Percentiles rank a stretch among this genome's conserved stretches.
These are phyloP conservation scores for Cryptosporidium muris DNA, from an alignment of 169 alveolate genomes.

Conservation along the genomic window DNA sequence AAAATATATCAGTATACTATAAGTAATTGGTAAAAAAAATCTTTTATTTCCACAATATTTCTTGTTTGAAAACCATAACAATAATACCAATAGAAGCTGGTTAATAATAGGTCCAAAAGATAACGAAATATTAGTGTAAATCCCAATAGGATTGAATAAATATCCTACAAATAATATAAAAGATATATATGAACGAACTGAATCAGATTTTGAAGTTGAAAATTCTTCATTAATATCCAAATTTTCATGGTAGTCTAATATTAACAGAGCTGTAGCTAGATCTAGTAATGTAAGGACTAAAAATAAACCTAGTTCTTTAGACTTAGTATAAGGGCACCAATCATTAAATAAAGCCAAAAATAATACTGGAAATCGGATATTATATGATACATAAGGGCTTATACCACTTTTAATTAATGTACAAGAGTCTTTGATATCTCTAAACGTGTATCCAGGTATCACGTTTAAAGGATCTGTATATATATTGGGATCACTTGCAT, in stretches of 20 bases:
- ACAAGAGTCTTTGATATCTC: conserved; percentile 35
- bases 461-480: too few relatives aligned
- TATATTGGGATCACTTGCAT: too few relatives aligned
- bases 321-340: neutral
- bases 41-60: neutral
- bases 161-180: conserved; percentile 1
- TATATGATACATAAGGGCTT: neutral
- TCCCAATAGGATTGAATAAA: conserved; percentile 41
- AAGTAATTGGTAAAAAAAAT: conserved; percentile 5
- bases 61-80: conserved; percentile 14
- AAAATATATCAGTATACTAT: conserved; percentile 3
- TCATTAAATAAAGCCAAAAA: conserved; percentile 2
- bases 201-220: neutral
- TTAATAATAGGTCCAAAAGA: conserved; percentile 29
- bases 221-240: neutral
- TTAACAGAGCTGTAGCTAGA: conserved; percentile 16
- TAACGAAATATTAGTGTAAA: conserved; percentile 14
- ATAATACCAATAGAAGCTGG: conserved; percentile 1
- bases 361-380: conserved; percentile 10
- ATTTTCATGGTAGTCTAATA: conserved; percentile 5
- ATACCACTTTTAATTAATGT: conserved; percentile 16
- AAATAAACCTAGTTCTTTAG: conserved; percentile 7
- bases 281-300: neutral
- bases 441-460: conserved; percentile 5
- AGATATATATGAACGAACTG: neutral